Evolutionary conservation across 768 basidiomycete species (phyloP), one percentile per base, ranked within the genome.

Genomic region (Sporobolomyces phaffii): DNA sequence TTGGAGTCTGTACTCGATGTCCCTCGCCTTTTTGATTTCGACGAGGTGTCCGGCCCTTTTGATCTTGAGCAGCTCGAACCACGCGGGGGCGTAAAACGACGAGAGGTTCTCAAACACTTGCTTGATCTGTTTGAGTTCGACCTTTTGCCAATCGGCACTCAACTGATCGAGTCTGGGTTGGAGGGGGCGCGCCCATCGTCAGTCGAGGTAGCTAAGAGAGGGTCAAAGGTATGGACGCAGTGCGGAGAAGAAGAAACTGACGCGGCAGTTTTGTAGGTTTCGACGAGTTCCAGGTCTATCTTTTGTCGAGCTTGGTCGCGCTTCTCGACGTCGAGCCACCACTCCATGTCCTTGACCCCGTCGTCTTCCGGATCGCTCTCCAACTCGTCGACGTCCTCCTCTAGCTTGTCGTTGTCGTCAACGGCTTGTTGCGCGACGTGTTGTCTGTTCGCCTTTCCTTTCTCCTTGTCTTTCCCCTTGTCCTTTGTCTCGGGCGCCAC

Each of bases 351-450:
- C 7, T 34, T 34, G 14, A 36, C n/a, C 10, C 5, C 20, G 36
- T 53, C 52, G n/a, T 36, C 34, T 20, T 53, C 52, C 13, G 34
- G 34, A 36, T 53, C 52, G 24, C 52, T 53, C 52, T 36, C 52
- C 34, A 53, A 38, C 34, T 53, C 34, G n/a, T 60, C 52, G 8
- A 22, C 31, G 18, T 53, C 52, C 5, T 53, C 52, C 6, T 53
- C 52, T n/a, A n/a, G n/a, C n/a, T n/a, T n/a, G 6, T 38, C 52
- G 17, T 33, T 22, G 29, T 36, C 52, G 18, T 3, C 3, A 3
- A 3, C 15, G n/a, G 29, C 34, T 38, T 29, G 36, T 45, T 62
- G 51, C 14, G 33, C 15, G 6, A 6, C 45, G 38, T 9, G 10
- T 9, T 5, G 15, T 22, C 38, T 45, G 1, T 14, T 26, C 34